Evolutionary conservation across 2,329 filamentous ascomycete genomes (phyloP), one percentile per base, ranked within the genome.

Genomic region (Chalaropsis ovoidea): DNA sequence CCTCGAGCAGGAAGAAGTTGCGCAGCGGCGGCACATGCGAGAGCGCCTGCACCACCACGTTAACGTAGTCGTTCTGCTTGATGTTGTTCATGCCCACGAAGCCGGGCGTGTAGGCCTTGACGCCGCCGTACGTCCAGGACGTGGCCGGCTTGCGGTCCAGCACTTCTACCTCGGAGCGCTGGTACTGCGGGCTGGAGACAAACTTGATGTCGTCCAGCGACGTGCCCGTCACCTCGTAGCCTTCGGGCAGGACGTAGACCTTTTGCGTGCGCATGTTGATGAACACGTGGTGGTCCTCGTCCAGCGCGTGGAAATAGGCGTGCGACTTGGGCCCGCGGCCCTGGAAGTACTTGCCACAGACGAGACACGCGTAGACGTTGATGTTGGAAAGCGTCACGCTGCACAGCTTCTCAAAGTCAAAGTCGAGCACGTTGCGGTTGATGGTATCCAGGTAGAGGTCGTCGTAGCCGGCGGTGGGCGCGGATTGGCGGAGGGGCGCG

Each of bases 61-160:
- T 99, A 73, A 97, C 82, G 77, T 99, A 99, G 78, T 99, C 94
- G 77, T 99, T 99, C 67, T 94, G 90, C 76, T 99, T 99, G 81
- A 99, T 96, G 77, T 99, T 99, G 81, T 99, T 99, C 89, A 99
- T 95, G 70, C 94, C 94, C 68, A 99, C 90, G 74, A 92, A 99
- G 5, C 94, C 93, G 22, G 94, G 94, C 70, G 87, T 87, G 76
- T 99, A 99, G 73, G 88, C 85, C 75, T 88, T 89, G 52, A 35
- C 35, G 69, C 90, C 90, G 62, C 81, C 80, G 52, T 97, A 81
- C 71, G 95, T 93, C 82, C 87, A 91, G 56, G 85, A 83, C 19
- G 78, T 71, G 72, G 81, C 80, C 64, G 79, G 78, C 69, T 80
- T 76, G 64, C 85, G 83, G 76, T 97, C 94, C 69, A 97, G 78